Conservation (phyloP, 257 asterid species). For the Dorcoceras hygrometricum region DNA sequence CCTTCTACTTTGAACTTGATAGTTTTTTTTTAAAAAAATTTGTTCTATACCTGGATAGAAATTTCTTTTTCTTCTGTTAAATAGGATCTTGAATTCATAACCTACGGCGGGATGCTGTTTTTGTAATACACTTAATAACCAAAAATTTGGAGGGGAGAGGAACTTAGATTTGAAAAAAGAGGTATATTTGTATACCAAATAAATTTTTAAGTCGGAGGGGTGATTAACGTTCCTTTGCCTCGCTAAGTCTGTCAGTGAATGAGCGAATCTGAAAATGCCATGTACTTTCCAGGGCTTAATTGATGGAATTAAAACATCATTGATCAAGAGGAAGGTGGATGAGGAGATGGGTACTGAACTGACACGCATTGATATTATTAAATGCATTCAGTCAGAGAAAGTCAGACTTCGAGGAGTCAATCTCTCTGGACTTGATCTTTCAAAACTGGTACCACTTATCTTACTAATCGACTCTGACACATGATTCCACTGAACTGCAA, state of each 20-base stretch:
- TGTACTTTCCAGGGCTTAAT: slow-evolving; percentile 55
- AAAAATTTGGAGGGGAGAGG: neutral
- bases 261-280: slow-evolving; percentile 12
- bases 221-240: neutral
- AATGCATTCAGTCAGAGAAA: slow-evolving; percentile 88
- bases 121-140: neutral
- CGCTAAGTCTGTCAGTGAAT: slow-evolving; percentile 9
- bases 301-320: slow-evolving; percentile 54
- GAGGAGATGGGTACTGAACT: slow-evolving; percentile 75
- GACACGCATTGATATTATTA: slow-evolving; percentile 84
- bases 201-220: neutral
- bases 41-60: neutral
- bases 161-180: neutral
- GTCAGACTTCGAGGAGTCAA: slow-evolving; percentile 93
- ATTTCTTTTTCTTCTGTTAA: neutral
- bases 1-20: neutral
- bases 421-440: slow-evolving; percentile 90
- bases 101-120: neutral
- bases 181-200: no score
- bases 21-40: no score
- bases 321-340: slow-evolving; percentile 68
- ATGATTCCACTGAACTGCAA: slow-evolving; percentile 16
- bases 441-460: slow-evolving; percentile 63
- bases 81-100: neutral
- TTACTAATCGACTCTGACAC: slow-evolving; percentile 16